Conservation (phyloP, 2,329 filamentous ascomycete species). For the Aspergillus melleus region DNA sequence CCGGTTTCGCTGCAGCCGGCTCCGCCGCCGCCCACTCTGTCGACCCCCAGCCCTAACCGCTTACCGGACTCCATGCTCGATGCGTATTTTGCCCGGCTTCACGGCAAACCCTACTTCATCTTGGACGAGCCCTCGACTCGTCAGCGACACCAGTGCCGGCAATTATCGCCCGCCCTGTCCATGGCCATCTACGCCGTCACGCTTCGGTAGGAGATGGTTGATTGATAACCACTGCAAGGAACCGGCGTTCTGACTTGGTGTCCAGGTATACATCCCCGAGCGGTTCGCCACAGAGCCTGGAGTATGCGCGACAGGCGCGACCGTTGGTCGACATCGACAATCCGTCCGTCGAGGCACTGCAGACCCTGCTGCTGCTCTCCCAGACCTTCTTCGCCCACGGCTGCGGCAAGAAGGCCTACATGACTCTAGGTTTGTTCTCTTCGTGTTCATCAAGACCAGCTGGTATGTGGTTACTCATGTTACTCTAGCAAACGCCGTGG, state of each 20-base stretch:
- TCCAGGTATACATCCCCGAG: slow-evolving; percentile 73
- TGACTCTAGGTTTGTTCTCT: slow-evolving; percentile 67
- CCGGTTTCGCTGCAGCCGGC: slow-evolving; percentile 14
- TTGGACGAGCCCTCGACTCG: slow-evolving; percentile 74
- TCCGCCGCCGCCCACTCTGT: slow-evolving; percentile 14
- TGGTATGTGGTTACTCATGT: background rate
- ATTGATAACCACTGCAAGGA: background rate
- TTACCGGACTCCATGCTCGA: slow-evolving; percentile 68
- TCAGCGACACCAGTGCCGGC: slow-evolving; percentile 68
- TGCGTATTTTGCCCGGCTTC: slow-evolving; percentile 75
- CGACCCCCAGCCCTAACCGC: slow-evolving; percentile 48
- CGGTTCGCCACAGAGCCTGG: slow-evolving; percentile 67
- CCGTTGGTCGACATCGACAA: slow-evolving; percentile 75
- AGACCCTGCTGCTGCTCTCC: slow-evolving; percentile 72
- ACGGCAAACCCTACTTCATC: slow-evolving; percentile 79
- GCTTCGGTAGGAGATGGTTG: slow-evolving; percentile 51
- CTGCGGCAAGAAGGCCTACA: slow-evolving; percentile 81
- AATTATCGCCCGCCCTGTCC: slow-evolving; percentile 55
- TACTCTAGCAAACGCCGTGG: slow-evolving; percentile 66
- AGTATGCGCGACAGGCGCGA: slow-evolving; percentile 70
- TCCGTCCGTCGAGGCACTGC: slow-evolving; percentile 74
- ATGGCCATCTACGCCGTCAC: slow-evolving; percentile 60
- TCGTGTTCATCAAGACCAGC: background rate
- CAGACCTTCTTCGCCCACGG: slow-evolving; percentile 75
- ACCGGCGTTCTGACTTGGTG: slow-evolving; percentile 4